phyloP scores from a whole-genome alignment of 2,329 filamentous ascomycete genomes.

The Verticillium nonalfalfae region DNA sequence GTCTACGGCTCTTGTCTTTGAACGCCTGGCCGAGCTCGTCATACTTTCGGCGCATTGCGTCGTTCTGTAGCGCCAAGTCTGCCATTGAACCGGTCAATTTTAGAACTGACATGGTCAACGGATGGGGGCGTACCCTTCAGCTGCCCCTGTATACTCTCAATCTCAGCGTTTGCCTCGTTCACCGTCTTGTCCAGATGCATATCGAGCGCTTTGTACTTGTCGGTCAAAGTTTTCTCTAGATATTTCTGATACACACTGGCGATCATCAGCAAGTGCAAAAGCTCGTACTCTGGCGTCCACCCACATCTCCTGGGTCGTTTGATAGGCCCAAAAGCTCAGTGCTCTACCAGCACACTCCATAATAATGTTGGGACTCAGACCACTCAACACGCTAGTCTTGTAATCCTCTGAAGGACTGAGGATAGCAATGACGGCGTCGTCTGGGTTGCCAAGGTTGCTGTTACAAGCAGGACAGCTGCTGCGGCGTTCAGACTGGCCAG shows the following conservation, averaged over 20 bases:
- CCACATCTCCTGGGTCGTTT: constrained; percentile 77
- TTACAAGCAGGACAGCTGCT: constrained; percentile 70
- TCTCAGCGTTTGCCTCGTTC: constrained; percentile 68
- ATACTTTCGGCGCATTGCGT: constrained; percentile 61
- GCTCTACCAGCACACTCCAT: constrained; percentile 82
- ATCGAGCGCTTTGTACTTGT: constrained; percentile 62
- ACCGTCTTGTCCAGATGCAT: constrained; percentile 66
- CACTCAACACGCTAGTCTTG: constrained; percentile 80
- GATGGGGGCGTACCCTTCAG: constrained; percentile 42
- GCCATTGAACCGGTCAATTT: not conserved
- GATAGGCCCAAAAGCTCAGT: constrained; percentile 80
- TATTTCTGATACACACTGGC: constrained; percentile 72
- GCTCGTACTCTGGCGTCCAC: constrained; percentile 13
- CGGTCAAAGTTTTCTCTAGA: constrained; percentile 62
- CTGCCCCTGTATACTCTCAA: constrained; percentile 58
- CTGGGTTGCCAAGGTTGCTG: constrained; percentile 58
- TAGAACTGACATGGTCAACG: not conserved
- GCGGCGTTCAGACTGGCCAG: constrained; percentile 39
- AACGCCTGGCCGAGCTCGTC: constrained; percentile 62
- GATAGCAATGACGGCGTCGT: constrained; percentile 67
- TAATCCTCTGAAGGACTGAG: constrained; percentile 82
- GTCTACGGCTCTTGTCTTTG: constrained; percentile 64
- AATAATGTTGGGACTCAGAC: constrained; percentile 71
- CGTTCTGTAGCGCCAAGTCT: constrained; percentile 26
- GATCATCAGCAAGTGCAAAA: constrained; percentile 2